A percentile compares a stretch with the other conserved stretches of the same genome.
Evolutionary conservation across 306 rosid species (phyloP).

Genomic region (Medicago ruthenica): DNA sequence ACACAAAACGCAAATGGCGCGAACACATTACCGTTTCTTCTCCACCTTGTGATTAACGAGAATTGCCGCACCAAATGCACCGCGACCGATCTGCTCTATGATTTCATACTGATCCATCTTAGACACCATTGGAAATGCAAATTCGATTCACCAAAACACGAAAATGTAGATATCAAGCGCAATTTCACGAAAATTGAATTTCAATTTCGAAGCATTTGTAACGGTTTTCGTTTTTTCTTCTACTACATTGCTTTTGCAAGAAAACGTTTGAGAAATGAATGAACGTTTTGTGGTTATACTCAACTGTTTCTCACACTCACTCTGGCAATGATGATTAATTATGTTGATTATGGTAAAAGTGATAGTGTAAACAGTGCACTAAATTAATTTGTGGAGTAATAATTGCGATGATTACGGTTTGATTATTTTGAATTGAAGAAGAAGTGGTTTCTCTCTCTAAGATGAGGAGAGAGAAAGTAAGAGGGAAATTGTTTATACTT

Average conservation of each 20-base stretch:
- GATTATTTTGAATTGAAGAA: not conserved
- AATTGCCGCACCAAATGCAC: slow-evolving; percentile 98
- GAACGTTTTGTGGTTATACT: slow-evolving; percentile 19
- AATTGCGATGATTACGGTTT: slow-evolving; percentile 23
- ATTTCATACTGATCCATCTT: slow-evolving; percentile 96
- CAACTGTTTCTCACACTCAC: slow-evolving; percentile 11
- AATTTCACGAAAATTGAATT: not conserved
- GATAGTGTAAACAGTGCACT: not conserved
- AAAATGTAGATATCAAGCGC: not conserved
- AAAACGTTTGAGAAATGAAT: slow-evolving; percentile 5
- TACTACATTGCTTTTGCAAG: slow-evolving; percentile 28
- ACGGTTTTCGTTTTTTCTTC: not conserved
- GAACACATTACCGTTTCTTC: slow-evolving; percentile 64
- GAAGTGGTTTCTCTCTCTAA: slow-evolving; percentile 15
- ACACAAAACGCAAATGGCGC: not conserved
- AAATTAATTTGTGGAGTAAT: slow-evolving; percentile 1
- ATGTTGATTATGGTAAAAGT: not conserved
- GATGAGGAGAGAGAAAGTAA: slow-evolving; percentile 8
- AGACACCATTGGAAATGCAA: slow-evolving; percentile 84
- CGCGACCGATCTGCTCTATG: slow-evolving; percentile 99
- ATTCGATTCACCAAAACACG: too few species aligned
- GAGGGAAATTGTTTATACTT: not conserved
- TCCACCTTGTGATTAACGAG: slow-evolving; percentile 84
- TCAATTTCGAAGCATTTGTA: not conserved
- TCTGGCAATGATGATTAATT: not conserved